Evolutionary conservation across 2,329 filamentous ascomycete genomes (phyloP).

Genomic region (Beauveria sp.): DNA sequence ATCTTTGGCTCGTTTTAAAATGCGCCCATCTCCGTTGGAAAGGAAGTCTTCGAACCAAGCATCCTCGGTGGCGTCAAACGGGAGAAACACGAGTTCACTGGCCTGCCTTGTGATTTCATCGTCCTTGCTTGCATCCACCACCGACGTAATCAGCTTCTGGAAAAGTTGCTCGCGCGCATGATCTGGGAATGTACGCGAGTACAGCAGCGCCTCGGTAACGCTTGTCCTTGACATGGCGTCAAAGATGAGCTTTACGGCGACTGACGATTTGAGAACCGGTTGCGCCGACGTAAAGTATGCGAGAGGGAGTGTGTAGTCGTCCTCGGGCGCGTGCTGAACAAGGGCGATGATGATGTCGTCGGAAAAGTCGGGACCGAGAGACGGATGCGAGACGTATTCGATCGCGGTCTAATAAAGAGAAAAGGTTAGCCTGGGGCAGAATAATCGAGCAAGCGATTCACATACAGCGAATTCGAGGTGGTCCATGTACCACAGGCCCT

Average conservation of each 20-base stretch:
- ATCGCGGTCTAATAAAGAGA: constrained; percentile 49
- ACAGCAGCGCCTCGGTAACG: constrained; percentile 66
- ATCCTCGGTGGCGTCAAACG: constrained; percentile 65
- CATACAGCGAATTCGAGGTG: constrained; percentile 57
- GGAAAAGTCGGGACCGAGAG: constrained; percentile 70
- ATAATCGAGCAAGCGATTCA: background rate
- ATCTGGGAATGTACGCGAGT: constrained; percentile 58
- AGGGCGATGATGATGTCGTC: constrained; percentile 72
- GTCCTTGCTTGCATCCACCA: constrained; percentile 36
- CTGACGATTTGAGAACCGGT: constrained; percentile 59
- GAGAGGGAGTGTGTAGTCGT: constrained; percentile 59
- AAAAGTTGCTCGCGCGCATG: constrained; percentile 57
- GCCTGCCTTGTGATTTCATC: constrained; percentile 45
- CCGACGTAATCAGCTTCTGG: constrained; percentile 53
- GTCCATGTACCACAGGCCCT: constrained; percentile 76
- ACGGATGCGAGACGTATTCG: constrained; percentile 71
- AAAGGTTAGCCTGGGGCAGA: constrained; percentile 15
- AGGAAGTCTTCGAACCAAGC: constrained; percentile 66
- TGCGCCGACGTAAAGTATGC: constrained; percentile 73
- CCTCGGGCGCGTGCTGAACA: constrained; percentile 49
- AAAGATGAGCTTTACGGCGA: constrained; percentile 60
- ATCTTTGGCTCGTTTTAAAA: constrained; percentile 59
- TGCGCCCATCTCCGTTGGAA: constrained; percentile 55
- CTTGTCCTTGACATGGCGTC: constrained; percentile 59
- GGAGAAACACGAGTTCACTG: constrained; percentile 64